These are phyloP conservation scores for Fusarium vanettenii DNA, from an alignment of 2,329 filamentous ascomycete genomes.

Conservation along the genomic window DNA sequence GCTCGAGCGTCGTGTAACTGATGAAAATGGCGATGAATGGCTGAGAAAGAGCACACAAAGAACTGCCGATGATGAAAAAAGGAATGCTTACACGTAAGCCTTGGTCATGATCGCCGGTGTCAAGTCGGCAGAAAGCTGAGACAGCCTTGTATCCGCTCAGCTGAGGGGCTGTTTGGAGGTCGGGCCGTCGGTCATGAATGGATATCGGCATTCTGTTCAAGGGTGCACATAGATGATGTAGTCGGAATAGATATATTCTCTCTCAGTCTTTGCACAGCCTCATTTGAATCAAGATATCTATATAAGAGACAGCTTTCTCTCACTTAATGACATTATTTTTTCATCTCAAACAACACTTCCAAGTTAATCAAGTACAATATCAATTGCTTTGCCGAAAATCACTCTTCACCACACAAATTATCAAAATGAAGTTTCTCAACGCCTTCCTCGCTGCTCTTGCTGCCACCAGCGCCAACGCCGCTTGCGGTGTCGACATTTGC, in stretches of 20 bases:
- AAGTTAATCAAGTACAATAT: background rate
- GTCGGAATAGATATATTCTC: background rate
- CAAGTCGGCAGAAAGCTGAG: background rate
- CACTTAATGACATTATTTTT: background rate
- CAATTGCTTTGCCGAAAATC: background rate
- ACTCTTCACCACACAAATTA: background rate
- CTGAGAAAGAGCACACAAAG: background rate
- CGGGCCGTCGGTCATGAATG: background rate
- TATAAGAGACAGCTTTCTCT: background rate
- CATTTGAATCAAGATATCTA: background rate
- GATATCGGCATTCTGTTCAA: background rate
- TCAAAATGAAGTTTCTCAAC: background rate
- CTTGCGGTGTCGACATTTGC: background rate
- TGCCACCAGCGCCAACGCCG: background rate
- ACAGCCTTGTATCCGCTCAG: background rate
- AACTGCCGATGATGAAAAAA: background rate
- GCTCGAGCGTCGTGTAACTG: background rate
- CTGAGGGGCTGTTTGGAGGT: background rate
- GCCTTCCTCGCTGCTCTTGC: background rate
- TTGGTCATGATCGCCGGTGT: background rate
- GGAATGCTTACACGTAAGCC: background rate
- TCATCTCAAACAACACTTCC: background rate
- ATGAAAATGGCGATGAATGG: background rate
- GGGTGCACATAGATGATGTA: background rate
- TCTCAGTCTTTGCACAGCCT: background rate